Evolutionary conservation across 2,329 filamentous ascomycete genomes (phyloP), one percentile per base, ranked within the genome.

Genomic region (Botryotinia narcissicola): DNA sequence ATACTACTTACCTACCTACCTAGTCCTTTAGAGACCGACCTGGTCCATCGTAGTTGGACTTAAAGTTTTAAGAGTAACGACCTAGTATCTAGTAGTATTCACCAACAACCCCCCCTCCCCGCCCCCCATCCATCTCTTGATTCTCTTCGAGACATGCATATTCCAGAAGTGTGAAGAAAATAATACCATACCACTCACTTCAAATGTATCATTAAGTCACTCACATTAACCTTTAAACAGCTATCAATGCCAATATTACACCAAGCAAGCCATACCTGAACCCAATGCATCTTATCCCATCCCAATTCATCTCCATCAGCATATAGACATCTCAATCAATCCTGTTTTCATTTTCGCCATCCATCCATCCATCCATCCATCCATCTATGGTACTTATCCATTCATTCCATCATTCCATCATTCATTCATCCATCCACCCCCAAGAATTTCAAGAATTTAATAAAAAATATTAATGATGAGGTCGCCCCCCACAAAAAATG

Each of bases 401-500:
- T 29, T 12, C 14, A 18, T n/a, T 32, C 40, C 60, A 9, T 16
- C 60, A 37, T 37, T 37, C 35, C 37, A 29, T 29, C 5, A 46
- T 46, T 46, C 40, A 42, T 32, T 16, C 22, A 42, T 42, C n/a
- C n/a, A 29, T 14, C 61, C 61, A 20, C 61, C 40, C 4, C 7
- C 25, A 40, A 62, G 60, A 62, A 62, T n/a, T 14, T 61, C 16
- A n/a, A 29, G 40, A 63, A n/a, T 46, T 46, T 46, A 46, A 46
- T 22, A 2, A 22, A 2, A 20, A 16, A 44, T 40, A 14, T 18
- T 37, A n/a, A 51, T n/a, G 16, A 29, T 3, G 5, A 29, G 25
- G n/a, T 29, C 25, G 35, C 60, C 59, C 59, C 57, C 60, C 60
- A 62, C 35, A n/a, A 62, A 62, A 62, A 40, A 62, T 62, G 60